Evolutionary conservation across 306 rosid species (phyloP).

Genomic region (Purshia tridentata): DNA sequence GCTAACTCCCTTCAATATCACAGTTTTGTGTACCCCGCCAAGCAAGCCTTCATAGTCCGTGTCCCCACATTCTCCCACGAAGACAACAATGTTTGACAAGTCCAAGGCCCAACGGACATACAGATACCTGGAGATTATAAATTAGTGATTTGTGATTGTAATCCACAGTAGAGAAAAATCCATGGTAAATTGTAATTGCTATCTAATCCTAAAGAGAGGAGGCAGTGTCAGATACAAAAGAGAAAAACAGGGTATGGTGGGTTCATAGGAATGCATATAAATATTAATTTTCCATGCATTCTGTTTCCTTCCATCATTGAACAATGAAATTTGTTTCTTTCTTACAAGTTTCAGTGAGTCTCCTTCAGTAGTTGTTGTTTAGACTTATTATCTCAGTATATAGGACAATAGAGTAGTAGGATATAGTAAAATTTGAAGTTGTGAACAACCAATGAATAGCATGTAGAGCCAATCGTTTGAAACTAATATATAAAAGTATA

Average conservation of each 20-base stretch:
- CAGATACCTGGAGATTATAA: slow-evolving; percentile 39
- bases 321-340: neutral
- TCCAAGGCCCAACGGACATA: slow-evolving; percentile 58
- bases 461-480: neutral
- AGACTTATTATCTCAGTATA: neutral
- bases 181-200: neutral
- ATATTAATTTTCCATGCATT: neutral
- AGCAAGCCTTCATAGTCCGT: slow-evolving; percentile 57
- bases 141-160: neutral
- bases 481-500: neutral
- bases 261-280: neutral
- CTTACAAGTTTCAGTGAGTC: neutral
- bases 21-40: slow-evolving; percentile 50
- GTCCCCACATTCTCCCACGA: slow-evolving; percentile 60
- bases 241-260: neutral
- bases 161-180: neutral
- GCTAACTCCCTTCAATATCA: slow-evolving; percentile 39
- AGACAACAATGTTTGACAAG: slow-evolving; percentile 42
- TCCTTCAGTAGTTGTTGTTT: neutral
- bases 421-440: neutral
- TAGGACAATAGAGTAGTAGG: neutral
- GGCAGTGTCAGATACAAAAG: neutral
- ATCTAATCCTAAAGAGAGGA: neutral
- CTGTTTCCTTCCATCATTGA: neutral
- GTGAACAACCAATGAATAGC: neutral